Evolutionary conservation across 805 yeast species (phyloP).

Genomic region (Ascoidea tarda): DNA sequence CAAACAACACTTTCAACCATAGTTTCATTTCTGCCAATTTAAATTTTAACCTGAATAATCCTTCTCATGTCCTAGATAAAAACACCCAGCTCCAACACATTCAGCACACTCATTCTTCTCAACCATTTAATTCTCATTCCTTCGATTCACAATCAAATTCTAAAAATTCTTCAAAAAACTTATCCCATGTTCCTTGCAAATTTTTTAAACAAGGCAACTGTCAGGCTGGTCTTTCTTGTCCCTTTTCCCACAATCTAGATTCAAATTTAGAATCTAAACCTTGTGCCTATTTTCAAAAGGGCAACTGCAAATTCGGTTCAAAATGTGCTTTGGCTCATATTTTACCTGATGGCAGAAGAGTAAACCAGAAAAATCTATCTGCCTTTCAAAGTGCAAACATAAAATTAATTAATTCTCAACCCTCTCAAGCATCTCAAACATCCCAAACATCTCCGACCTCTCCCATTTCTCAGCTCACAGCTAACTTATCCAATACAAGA

Average conservation of each 20-base stretch:
- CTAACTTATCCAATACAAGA: no score
- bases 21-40: no score
- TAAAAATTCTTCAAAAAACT: constrained; percentile 22
- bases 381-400: neutral
- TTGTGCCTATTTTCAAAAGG: constrained; percentile 90
- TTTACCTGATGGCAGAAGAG: constrained; percentile 77
- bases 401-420: neutral
- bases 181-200: constrained; percentile 94
- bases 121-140: no score
- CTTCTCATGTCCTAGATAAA: no score
- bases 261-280: constrained; percentile 38
- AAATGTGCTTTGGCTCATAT: constrained; percentile 93
- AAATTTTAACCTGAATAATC: no score
- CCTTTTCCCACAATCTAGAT: constrained; percentile 71
- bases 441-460: neutral
- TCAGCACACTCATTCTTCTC: no score
- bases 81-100: no score
- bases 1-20: no score
- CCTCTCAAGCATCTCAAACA: neutral
- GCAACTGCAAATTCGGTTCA: constrained; percentile 91
- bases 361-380: constrained; percentile 34
- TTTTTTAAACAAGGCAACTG: constrained; percentile 86
- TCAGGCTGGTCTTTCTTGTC: constrained; percentile 89
- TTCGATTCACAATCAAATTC: no score
- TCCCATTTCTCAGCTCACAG: no score